phyloP scores from a whole-genome alignment of 169 alveolate species.

The Plasmodium blacklocki region DNA sequence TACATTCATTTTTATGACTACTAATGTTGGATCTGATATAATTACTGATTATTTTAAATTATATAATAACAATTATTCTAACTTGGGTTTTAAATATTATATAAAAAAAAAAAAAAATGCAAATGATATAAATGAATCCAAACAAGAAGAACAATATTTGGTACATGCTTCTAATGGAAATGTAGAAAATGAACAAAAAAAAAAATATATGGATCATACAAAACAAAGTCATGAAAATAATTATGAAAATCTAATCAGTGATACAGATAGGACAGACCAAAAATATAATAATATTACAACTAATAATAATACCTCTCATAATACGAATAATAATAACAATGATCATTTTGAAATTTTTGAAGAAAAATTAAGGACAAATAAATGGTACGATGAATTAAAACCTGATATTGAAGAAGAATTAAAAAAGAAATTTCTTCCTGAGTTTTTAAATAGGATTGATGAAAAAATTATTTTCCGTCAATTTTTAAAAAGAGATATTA shows the following conservation, averaged over 20 bases:
- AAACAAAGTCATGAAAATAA: background rate
- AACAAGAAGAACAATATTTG: background rate
- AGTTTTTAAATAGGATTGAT: constrained; percentile 85
- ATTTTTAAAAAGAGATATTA: constrained; percentile 80
- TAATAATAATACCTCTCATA: background rate
- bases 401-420: constrained; percentile 78
- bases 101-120: constrained; percentile 4
- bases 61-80: constrained; percentile 58
- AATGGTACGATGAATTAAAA: constrained; percentile 74
- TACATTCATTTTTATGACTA: constrained; percentile 89
- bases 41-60: constrained; percentile 76
- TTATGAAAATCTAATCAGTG: background rate
- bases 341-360: constrained; percentile 32
- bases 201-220: background rate
- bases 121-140: background rate
- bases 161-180: background rate
- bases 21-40: constrained; percentile 88
- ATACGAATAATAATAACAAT: background rate
- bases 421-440: constrained; percentile 81
- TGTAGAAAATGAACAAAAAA: background rate
- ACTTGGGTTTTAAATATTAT: constrained; percentile 65
- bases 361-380: constrained; percentile 56
- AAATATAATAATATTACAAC: background rate
- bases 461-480: constrained; percentile 83
- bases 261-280: background rate